phyloP scores from a whole-genome alignment of 192 early-diverging fungal genomes.

The Podila verticillata region DNA sequence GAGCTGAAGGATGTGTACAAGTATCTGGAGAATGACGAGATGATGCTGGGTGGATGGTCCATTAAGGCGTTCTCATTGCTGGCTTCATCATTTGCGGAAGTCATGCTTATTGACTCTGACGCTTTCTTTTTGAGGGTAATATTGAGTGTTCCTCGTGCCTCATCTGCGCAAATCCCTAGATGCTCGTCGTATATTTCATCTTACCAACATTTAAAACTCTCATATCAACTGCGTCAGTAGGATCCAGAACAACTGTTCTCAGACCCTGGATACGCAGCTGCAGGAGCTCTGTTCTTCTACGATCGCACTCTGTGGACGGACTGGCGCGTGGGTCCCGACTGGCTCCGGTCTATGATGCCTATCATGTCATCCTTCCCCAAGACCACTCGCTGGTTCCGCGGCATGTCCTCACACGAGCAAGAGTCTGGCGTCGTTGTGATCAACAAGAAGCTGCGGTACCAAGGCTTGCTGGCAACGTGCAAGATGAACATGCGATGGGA shows the following conservation, averaged over 20 bases:
- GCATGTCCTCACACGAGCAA: constrained; percentile 57
- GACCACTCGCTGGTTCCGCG: constrained; percentile 39
- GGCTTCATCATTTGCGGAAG: constrained; percentile 60
- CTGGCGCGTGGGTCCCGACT: constrained; percentile 34
- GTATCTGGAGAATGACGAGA: constrained; percentile 33
- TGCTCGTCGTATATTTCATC: too few relatives aligned
- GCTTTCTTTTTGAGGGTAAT: constrained; percentile 57
- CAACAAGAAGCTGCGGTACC: constrained; percentile 51
- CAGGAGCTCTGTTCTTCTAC: constrained; percentile 62
- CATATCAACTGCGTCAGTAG: not conserved
- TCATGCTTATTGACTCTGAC: constrained; percentile 72
- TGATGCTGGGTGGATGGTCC: constrained; percentile 61
- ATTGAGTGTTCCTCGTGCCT: not conserved
- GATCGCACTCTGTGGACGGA: constrained; percentile 59
- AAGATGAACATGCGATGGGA: constrained; percentile 52
- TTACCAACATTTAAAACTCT: not conserved
- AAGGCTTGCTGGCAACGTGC: constrained; percentile 57
- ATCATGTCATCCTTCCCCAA: constrained; percentile 31
- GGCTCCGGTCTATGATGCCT: constrained; percentile 58
- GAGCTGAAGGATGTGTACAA: constrained; percentile 37
- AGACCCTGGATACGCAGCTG: constrained; percentile 46
- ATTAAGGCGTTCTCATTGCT: constrained; percentile 70
- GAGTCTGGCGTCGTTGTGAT: constrained; percentile 64
- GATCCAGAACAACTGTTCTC: constrained; percentile 59
- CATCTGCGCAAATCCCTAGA: too few relatives aligned